These are phyloP conservation scores for Barbarea vulgaris DNA, from an alignment of 345 rosid genomes.

Conservation along the genomic window DNA sequence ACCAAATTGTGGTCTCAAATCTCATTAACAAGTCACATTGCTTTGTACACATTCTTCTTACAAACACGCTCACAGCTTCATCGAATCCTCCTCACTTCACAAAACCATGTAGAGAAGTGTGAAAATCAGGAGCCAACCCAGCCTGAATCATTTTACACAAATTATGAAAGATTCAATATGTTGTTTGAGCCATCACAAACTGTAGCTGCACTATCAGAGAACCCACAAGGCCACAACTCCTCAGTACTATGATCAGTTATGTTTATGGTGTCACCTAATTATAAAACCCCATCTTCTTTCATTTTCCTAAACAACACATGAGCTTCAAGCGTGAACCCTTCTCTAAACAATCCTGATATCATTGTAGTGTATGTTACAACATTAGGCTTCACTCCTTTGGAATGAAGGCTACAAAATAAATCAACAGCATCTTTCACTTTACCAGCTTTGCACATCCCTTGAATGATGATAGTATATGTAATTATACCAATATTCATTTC, in stretches of 20 bases:
- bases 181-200: background rate
- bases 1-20: background rate
- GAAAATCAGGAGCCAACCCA: background rate
- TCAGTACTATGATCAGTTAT: conserved; percentile 1
- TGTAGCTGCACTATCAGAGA: background rate
- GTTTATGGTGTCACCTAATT: background rate
- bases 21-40: conserved; percentile 1
- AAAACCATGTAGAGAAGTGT: background rate
- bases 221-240: background rate
- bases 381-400: conserved; percentile 36
- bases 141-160: background rate
- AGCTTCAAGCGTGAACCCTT: conserved; percentile 32
- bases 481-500: conserved; percentile 14
- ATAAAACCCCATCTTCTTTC: conserved; percentile 33
- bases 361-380: conserved; percentile 33
- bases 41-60: background rate
- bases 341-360: conserved; percentile 35
- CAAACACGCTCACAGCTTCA: conserved; percentile 21
- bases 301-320: conserved; percentile 30
- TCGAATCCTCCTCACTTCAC: background rate
- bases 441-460: conserved; percentile 37
- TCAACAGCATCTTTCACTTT: conserved; percentile 31
- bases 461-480: conserved; percentile 28
- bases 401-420: conserved; percentile 30
- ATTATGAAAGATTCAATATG: background rate